These are phyloP conservation scores for Trichothecium sympodiale DNA, from an alignment of 2,329 filamentous ascomycete genomes.

Conservation along the genomic window DNA sequence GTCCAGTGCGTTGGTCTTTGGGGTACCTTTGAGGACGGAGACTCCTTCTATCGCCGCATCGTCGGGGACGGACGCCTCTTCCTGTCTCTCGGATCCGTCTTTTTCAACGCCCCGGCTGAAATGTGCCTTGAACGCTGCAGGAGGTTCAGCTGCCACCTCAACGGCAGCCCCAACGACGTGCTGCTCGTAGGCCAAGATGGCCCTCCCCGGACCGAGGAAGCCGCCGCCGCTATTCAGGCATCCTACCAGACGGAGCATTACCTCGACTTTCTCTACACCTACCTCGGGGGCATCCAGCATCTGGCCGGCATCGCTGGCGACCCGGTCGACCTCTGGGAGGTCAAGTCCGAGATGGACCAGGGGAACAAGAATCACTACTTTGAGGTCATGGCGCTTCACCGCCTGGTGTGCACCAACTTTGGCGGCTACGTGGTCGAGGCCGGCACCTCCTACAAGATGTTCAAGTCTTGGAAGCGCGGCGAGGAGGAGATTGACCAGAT, in stretches of 20 bases:
- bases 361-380: slow-evolving; percentile 4
- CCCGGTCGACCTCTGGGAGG: not conserved
- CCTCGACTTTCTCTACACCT: slow-evolving; percentile 1
- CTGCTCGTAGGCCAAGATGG: slow-evolving; percentile 4
- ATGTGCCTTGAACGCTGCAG: slow-evolving; percentile 9
- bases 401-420: slow-evolving; percentile 5
- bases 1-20: slow-evolving; percentile 9
- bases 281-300: not conserved
- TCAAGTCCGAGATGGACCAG: not conserved
- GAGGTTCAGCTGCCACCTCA: slow-evolving; percentile 9
- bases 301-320: slow-evolving; percentile 1
- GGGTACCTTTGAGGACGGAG: slow-evolving; percentile 11
- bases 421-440: slow-evolving; percentile 4
- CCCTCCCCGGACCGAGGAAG: not conserved
- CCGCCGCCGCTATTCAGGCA: not conserved
- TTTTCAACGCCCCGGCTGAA: slow-evolving; percentile 9
- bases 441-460: slow-evolving; percentile 8
- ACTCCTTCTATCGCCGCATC: slow-evolving; percentile 7
- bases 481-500: slow-evolving; percentile 7
- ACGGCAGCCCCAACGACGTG: not conserved
- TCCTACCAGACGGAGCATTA: slow-evolving; percentile 1
- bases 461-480: slow-evolving; percentile 12
- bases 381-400: not conserved
- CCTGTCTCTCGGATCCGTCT: slow-evolving; percentile 9
- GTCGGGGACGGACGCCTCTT: slow-evolving; percentile 4